phyloP scores from a whole-genome alignment of 2,329 filamentous ascomycete species.

The Botrytis aclada region DNA sequence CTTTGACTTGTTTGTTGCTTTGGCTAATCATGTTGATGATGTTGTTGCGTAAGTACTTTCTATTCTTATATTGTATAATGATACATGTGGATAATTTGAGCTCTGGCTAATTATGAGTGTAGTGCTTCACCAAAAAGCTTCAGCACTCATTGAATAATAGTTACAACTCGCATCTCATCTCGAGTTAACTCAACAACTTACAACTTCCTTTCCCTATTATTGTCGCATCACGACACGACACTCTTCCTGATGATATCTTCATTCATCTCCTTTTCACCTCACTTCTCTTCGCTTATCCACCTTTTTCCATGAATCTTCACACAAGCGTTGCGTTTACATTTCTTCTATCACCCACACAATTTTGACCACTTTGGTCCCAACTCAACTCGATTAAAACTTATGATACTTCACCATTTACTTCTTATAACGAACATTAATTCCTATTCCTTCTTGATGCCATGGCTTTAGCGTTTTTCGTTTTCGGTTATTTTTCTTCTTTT shows the following conservation, averaged over 20 bases:
- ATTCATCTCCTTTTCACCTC: background rate
- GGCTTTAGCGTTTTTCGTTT: background rate
- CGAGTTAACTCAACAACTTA: too few species aligned
- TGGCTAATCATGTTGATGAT: slow-evolving; percentile 85
- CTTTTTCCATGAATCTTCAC: background rate
- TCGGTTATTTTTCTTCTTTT: background rate
- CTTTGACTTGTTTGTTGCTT: slow-evolving; percentile 89
- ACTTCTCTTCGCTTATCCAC: background rate
- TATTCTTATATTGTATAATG: background rate
- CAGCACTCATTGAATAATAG: slow-evolving; percentile 27
- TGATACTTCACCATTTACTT: background rate
- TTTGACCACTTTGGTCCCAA: background rate
- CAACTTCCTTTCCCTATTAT: background rate
- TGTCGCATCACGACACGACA: slow-evolving; percentile 8
- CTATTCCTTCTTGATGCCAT: slow-evolving; percentile 6
- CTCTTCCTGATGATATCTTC: background rate
- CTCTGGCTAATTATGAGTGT: slow-evolving; percentile 10
- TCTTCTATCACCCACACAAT: background rate
- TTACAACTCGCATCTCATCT: slow-evolving; percentile 19
- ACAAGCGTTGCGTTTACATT: background rate
- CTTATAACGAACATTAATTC: background rate
- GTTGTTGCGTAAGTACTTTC: slow-evolving; percentile 51
- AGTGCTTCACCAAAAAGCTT: slow-evolving; percentile 36
- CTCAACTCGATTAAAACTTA: background rate
- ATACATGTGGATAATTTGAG: background rate